A percentile compares a stretch with the other conserved stretches of the same genome.
Evolutionary conservation across 805 yeast species (phyloP).

Genomic region (Wickerhamomyces tratensis): DNA sequence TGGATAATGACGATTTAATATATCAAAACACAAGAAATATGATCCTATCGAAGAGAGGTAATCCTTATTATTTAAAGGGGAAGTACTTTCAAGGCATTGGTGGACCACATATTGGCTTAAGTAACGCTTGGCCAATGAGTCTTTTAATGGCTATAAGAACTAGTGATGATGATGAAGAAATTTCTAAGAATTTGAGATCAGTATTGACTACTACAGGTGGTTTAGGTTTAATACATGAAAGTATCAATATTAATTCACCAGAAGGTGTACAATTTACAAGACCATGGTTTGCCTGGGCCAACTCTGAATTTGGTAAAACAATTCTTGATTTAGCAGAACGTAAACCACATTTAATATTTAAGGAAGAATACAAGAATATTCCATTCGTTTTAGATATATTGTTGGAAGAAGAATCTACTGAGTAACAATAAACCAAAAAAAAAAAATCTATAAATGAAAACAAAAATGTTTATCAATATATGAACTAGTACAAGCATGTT

Average conservation of each 20-base stretch:
- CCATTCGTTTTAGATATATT: conserved; percentile 1
- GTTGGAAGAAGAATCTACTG: too few relatives aligned
- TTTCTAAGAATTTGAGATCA: conserved; percentile 34
- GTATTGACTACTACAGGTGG: conserved; percentile 58
- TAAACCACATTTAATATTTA: conserved; percentile 66
- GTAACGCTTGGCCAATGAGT: conserved; percentile 88
- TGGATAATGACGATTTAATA: conserved; percentile 37
- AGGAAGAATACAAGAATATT: conserved; percentile 21
- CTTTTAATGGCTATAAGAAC: conserved; percentile 70
- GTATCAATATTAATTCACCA: conserved; percentile 52
- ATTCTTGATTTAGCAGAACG: conserved; percentile 65
- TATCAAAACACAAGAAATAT: conserved; percentile 75
- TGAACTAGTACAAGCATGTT: too few relatives aligned
- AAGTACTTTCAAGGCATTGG: conserved; percentile 66
- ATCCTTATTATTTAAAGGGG: conserved; percentile 71
- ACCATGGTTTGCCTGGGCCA: conserved; percentile 94
- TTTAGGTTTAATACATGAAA: conserved; percentile 79
- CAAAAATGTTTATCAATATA: too few relatives aligned
- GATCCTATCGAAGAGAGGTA: conserved; percentile 59
- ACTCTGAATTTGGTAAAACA: conserved; percentile 83
- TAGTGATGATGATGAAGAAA: conserved; percentile 61
- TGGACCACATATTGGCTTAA: conserved; percentile 82
- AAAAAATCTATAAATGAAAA: too few relatives aligned
- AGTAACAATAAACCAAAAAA: too few relatives aligned
- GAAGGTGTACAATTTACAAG: conserved; percentile 49